A percentile compares a stretch with the other conserved stretches of the same genome.
Conservation (phyloP, 768 basidiomycete species). For the Favolaschia claudopus region DNA sequence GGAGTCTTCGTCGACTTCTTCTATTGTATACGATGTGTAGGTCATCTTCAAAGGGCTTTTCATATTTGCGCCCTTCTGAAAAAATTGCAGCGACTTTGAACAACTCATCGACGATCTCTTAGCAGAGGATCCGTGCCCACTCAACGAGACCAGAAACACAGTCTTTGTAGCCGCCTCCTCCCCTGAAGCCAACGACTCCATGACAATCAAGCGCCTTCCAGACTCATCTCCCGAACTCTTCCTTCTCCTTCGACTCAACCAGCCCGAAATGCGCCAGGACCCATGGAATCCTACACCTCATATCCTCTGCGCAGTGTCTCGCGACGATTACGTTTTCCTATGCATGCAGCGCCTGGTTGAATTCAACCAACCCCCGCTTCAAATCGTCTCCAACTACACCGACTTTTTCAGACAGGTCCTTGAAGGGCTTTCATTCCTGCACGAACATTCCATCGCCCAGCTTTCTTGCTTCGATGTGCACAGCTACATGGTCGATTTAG, state of each 20-base stretch:
- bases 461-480: conserved; percentile 43
- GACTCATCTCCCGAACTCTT: conserved; percentile 46
- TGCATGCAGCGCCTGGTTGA: conserved; percentile 54
- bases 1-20: conserved; percentile 39
- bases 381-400: conserved; percentile 54
- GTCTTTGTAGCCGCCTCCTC: conserved; percentile 41
- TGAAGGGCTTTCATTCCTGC: conserved; percentile 56
- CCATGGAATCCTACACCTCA: conserved; percentile 64
- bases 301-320: conserved; percentile 51
- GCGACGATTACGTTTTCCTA: conserved; percentile 49
- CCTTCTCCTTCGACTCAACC: conserved; percentile 53
- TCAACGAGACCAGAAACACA: conserved; percentile 32
- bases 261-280: conserved; percentile 51
- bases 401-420: conserved; percentile 60
- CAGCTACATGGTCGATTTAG: conserved; percentile 53
- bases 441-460: conserved; percentile 51
- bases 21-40: conserved; percentile 40
- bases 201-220: conserved; percentile 51
- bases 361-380: conserved; percentile 54
- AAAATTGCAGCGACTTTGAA: conserved; percentile 37
- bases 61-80: not conserved
- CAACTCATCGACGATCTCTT: conserved; percentile 40
- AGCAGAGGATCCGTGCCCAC: conserved; percentile 30
- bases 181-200: conserved; percentile 32
- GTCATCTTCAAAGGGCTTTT: conserved; percentile 5